These are phyloP conservation scores for Mallotus repandus DNA, from an alignment of 441 rosid genomes.

Conservation along the genomic window DNA sequence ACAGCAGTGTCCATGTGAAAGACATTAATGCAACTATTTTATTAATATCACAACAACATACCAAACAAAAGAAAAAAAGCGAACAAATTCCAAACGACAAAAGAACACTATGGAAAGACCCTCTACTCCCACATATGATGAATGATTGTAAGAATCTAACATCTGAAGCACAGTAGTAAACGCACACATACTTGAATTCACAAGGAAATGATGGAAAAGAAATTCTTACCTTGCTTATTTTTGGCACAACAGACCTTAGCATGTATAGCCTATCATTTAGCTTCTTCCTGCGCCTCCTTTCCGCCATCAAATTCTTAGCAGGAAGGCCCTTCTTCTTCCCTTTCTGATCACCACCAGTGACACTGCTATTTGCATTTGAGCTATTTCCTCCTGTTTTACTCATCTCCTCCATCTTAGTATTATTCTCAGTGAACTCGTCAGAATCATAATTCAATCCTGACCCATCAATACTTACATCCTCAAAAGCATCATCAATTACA, in stretches of 20 bases:
- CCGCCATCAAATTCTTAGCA: constrained; percentile 74
- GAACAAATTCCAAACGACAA: constrained; percentile 14
- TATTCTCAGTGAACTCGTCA: constrained; percentile 48
- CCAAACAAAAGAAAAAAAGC: constrained; percentile 18
- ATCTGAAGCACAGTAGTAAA: not conserved
- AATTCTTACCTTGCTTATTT: constrained; percentile 69
- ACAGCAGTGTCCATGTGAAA: constrained; percentile 38
- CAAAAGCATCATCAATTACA: constrained; percentile 34
- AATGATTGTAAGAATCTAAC: constrained; percentile 24
- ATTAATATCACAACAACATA: constrained; percentile 9
- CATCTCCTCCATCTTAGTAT: constrained; percentile 37
- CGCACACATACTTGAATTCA: constrained; percentile 26
- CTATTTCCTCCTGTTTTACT: constrained; percentile 45
- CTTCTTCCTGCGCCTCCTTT: constrained; percentile 71
- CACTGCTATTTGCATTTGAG: constrained; percentile 47
- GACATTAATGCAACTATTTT: constrained; percentile 38
- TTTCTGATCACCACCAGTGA: constrained; percentile 48
- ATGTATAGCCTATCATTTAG: constrained; percentile 72
- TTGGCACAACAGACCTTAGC: constrained; percentile 73
- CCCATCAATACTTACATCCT: constrained; percentile 52
- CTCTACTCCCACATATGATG: constrained; percentile 1
- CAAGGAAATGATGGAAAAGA: constrained; percentile 29
- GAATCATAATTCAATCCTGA: constrained; percentile 60
- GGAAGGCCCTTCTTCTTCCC: constrained; percentile 68
- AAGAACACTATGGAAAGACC: constrained; percentile 8